phyloP scores from a whole-genome alignment of 208 protist species.

The Borovskyia barvae region DNA sequence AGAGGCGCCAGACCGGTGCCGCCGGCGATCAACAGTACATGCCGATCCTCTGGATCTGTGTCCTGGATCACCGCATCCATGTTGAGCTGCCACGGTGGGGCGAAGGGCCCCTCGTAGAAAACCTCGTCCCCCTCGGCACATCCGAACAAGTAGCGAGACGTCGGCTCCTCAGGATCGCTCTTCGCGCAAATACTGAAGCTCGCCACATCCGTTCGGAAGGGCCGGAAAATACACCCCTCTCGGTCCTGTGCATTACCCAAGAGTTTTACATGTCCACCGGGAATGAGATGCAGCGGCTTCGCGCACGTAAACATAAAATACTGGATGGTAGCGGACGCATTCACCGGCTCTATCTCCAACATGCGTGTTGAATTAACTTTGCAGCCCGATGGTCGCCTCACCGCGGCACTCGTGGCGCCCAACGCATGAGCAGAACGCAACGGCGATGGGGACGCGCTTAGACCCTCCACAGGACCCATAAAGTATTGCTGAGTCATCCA shows the following conservation, averaged over 20 bases:
- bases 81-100: constrained; percentile 43
- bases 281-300: constrained; percentile 28
- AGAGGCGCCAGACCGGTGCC: constrained; percentile 63
- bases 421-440: constrained; percentile 5
- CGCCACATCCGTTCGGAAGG: constrained; percentile 37
- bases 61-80: constrained; percentile 33
- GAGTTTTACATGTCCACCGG: constrained; percentile 60
- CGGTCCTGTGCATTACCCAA: constrained; percentile 22
- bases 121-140: constrained; percentile 39
- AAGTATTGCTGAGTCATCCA: constrained; percentile 34
- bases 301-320: constrained; percentile 51
- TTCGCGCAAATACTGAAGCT: constrained; percentile 62
- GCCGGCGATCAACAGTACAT: constrained; percentile 64
- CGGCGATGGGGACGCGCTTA: constrained; percentile 6
- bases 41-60: constrained; percentile 10
- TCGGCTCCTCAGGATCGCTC: constrained; percentile 37
- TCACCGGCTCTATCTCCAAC: constrained; percentile 24
- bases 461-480: constrained; percentile 33
- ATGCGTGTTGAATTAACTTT: constrained; percentile 21
- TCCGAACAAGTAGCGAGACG: constrained; percentile 45
- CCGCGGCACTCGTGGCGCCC: neutral
- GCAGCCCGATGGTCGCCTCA: neutral
- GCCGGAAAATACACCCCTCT: constrained; percentile 47
- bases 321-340: constrained; percentile 12
- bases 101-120: constrained; percentile 52